These are phyloP conservation scores for Harringtonia lauricola DNA, from an alignment of 2,329 filamentous ascomycete genomes.

Conservation along the genomic window DNA sequence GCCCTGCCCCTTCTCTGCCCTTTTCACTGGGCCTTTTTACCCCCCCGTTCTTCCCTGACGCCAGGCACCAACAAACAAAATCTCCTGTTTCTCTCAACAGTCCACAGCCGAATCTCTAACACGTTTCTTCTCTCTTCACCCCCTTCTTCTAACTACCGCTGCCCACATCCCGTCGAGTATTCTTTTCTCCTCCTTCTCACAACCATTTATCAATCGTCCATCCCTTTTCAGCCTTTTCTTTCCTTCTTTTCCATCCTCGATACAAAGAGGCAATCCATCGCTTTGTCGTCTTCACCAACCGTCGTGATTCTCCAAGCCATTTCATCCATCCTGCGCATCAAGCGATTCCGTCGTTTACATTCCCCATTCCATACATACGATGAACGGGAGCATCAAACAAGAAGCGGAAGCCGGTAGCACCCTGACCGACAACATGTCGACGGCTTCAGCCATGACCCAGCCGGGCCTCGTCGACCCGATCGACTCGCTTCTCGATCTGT, in stretches of 20 bases:
- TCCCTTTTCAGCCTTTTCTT: background rate
- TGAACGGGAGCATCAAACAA: conserved; percentile 10
- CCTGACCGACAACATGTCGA: conserved; percentile 14
- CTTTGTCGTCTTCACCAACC: background rate
- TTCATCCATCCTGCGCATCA: too few relatives aligned
- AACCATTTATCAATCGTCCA: background rate
- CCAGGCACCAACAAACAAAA: background rate
- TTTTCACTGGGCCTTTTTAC: background rate
- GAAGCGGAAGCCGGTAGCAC: conserved; percentile 7
- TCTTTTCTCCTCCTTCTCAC: background rate
- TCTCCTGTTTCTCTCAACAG: conserved; percentile 6
- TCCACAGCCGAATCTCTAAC: conserved; percentile 2
- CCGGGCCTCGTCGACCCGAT: conserved; percentile 31
- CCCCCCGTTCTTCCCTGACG: too few relatives aligned
- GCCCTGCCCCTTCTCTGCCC: background rate
- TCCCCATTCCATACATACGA: background rate
- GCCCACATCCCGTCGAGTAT: background rate
- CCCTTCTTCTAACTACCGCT: background rate
- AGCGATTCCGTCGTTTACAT: too few relatives aligned
- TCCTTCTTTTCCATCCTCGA: background rate
- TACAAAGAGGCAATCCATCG: background rate
- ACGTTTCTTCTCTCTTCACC: background rate
- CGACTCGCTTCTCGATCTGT: conserved; percentile 49
- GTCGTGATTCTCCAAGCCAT: background rate
- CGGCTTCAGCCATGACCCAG: conserved; percentile 20